Percentiles rank a stretch among this genome's conserved stretches.
These are phyloP conservation scores for Fusarium sp. DNA, from an alignment of 2,329 filamentous ascomycete genomes.

Conservation along the genomic window DNA sequence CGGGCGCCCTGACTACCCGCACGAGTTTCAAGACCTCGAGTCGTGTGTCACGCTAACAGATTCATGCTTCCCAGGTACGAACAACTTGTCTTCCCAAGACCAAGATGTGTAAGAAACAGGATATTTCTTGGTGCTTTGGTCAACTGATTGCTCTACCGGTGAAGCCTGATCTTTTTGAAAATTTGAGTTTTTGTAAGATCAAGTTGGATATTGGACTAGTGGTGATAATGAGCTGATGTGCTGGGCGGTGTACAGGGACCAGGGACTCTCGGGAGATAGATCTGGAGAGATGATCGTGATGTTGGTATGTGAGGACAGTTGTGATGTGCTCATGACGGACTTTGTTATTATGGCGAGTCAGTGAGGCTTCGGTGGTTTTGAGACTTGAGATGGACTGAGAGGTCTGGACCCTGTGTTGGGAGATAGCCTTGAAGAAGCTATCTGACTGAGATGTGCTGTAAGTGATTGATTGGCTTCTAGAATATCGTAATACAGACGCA, in stretches of 20 bases:
- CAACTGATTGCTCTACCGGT: conserved; percentile 14
- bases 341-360: conserved; percentile 6
- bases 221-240: background rate
- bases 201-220: background rate
- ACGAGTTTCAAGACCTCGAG: conserved; percentile 20
- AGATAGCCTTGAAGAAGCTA: background rate
- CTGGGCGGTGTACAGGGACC: conserved; percentile 19
- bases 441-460: background rate
- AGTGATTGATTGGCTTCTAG: background rate
- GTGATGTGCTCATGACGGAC: conserved; percentile 4
- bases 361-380: background rate
- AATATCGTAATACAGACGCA: background rate
- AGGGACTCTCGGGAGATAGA: background rate
- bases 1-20: conserved; percentile 17
- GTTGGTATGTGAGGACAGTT: background rate
- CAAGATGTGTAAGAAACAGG: conserved; percentile 4
- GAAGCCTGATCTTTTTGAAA: conserved; percentile 5
- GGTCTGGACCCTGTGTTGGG: background rate
- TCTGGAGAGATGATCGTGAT: conserved; percentile 4
- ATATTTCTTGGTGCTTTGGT: conserved; percentile 1
- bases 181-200: background rate
- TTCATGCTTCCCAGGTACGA: background rate
- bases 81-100: background rate
- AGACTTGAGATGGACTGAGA: background rate
- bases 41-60: conserved; percentile 30